Evolutionary conservation across 2,329 filamentous ascomycete species (phyloP), one percentile per base, ranked within the genome.

Genomic region (Calonectria hawksworthii): DNA sequence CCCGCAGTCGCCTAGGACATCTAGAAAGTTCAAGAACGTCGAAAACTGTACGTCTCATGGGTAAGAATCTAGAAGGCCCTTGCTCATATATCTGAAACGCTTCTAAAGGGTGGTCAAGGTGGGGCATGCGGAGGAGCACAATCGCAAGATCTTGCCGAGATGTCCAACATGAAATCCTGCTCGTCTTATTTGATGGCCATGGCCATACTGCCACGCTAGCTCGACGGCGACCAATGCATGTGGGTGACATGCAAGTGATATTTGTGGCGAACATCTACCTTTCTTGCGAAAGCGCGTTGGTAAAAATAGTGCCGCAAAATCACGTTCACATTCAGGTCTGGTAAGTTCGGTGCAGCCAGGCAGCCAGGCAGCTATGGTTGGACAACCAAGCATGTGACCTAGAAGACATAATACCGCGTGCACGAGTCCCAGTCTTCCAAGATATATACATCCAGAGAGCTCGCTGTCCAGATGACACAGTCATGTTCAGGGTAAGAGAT

Each of bases 401-500:
- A 47, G n/a, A 47, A 47, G n/a, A 23, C n/a, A 18, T 3, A 38
- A 28, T 34, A 32, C 9, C 13, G 9, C 30, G 28, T 38, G 13
- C 34, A 38, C 7, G 13, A 18, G 23, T 14, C 9, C 41, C 11
- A 11, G 41, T 8, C 38, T 63, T 38, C 18, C 8, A 36, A 28
- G 16, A 26, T 28, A 28, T 18, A 23, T 36, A 18, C 13, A 9
- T 4, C 3, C 1, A 8, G n/a, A 41, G 18, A 41, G 18, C 14
- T 54, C 32, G 16, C 5, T 26, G 23, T 9, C n/a, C 36, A 16
- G 26, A 44, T 30, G 54, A 63, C 32, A 63, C 23, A 16, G 10
- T 52, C 18, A 70, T 23, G 68, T 64, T 36, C 13, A 70, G 68
- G 56, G 68, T 64, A 70, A 64, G 44, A 14, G 11, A 56, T 21